Base-by-base conservation (phyloP, 2,329 filamentous ascomycete species). In the Botrytis medusae region DNA sequence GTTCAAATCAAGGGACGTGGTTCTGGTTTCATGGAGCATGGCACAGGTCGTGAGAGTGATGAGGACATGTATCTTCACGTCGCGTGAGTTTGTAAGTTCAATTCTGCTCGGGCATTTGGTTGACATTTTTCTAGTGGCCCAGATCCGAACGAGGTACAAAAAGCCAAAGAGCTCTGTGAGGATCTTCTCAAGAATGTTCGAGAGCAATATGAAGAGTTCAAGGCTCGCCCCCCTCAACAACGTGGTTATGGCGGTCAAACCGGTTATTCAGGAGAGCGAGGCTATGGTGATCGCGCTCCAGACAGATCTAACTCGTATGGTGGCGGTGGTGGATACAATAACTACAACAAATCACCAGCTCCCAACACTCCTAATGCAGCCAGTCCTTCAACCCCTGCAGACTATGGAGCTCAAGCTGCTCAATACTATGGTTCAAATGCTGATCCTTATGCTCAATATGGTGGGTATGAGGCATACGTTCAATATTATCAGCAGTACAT, bases 1-100 rank as follows among this genome's bases (percentile, higher is more conserved):
- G 96, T 99, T 40, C 96, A 99, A 82, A 99, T 99, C 84, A 99
- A 99, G 82, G 96, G 96, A 29, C 93, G 93, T 76, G 95, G 95
- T 57, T 98, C 95, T 71, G 96, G 96, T 22, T 99, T 97, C 81
- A 91, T 97, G 80, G 96, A 99, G 82, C 90, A 92, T 64, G 90
- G 92, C 46, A 97, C 94, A n/a, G 93, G 93, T 76, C 89, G 86
- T 60, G 96, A 99, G 83, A 97, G 94, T 77, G 95, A 99, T 65
- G 95, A 98, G 81, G 90, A 94, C 3, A 98, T 99, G 94, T 98
- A 94, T 81, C 87, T 99, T 63, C 95, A 98, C 82, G 95, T 98
- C 77, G 93, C 96, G 92, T 97, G 87, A 82, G 92, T 87, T 42
- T 75, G 34, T 29, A 57, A 34, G 10, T 14, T 69, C 14, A 14